A percentile compares a stretch with the other conserved stretches of the same genome.
Conservation (phyloP, 1,284 basidiomycete species). For the Microbotryomycetes sp. region DNA sequence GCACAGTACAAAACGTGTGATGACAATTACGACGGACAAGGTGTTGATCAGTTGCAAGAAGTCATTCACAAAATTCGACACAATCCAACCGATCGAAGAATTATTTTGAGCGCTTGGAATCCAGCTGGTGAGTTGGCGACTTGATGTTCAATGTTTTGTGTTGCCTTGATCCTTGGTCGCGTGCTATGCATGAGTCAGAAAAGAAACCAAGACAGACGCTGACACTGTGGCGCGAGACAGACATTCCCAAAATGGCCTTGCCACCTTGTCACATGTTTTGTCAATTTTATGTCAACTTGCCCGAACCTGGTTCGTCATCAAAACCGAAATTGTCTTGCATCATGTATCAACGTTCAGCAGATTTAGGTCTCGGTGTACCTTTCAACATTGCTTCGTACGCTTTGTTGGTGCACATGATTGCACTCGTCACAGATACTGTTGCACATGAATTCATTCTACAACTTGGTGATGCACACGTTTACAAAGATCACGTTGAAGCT, state of each 20-base stretch:
- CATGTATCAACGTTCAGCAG: constrained; percentile 97
- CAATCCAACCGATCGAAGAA: constrained; percentile 90
- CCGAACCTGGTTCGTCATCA: constrained; percentile 53
- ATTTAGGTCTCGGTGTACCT: constrained; percentile 91
- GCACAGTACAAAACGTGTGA: constrained; percentile 65
- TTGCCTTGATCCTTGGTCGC: background rate
- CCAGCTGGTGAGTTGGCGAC: constrained; percentile 65
- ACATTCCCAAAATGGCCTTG: constrained; percentile 87
- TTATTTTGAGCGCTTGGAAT: constrained; percentile 95
- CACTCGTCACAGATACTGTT: constrained; percentile 76
- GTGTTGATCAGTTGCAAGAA: constrained; percentile 86
- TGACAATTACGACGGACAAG: constrained; percentile 72
- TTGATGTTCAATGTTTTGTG: background rate
- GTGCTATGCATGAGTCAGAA: too few species aligned
- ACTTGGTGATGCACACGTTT: constrained; percentile 95
- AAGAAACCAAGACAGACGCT: background rate
- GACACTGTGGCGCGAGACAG: constrained; percentile 46
- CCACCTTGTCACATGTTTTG: constrained; percentile 98
- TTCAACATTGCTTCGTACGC: constrained; percentile 99
- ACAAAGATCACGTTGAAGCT: constrained; percentile 84
- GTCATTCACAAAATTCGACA: constrained; percentile 87
- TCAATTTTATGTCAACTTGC: constrained; percentile 94
- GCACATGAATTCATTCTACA: constrained; percentile 85
- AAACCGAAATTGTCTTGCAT: constrained; percentile 65
- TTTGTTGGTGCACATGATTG: constrained; percentile 93